These are phyloP conservation scores for Mitragyna speciosa DNA, from an alignment of 257 asterid genomes.

Conservation along the genomic window DNA sequence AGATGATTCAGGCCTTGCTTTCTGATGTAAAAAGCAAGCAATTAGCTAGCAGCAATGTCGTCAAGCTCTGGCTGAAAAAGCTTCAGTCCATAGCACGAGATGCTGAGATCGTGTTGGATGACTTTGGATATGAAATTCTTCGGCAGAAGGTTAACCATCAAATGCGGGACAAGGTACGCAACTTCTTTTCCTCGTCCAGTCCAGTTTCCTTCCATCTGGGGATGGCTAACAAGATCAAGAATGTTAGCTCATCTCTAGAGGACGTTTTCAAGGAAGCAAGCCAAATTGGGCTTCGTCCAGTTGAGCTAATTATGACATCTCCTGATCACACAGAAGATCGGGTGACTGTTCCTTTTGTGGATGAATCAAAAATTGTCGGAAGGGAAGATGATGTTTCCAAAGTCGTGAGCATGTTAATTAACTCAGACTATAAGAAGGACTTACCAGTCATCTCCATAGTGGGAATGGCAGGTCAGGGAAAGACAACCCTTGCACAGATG, in stretches of 20 bases:
- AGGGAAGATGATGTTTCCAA: neutral
- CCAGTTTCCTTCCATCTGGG: neutral
- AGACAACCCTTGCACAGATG: conserved; percentile 26
- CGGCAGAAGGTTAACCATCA: neutral
- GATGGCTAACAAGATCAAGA: neutral
- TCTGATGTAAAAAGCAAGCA: conserved; percentile 14
- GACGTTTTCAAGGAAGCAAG: neutral
- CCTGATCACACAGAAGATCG: neutral
- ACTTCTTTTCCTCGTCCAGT: neutral
- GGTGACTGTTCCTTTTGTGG: neutral
- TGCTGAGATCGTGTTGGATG: conserved; percentile 21
- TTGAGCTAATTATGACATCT: neutral
- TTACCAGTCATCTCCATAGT: conserved; percentile 20
- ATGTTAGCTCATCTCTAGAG: neutral
- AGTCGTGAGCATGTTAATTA: too few relatives aligned
- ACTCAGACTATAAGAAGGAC: neutral
- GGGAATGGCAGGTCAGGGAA: conserved; percentile 33
- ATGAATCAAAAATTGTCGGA: neutral
- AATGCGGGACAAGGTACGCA: conserved; percentile 11
- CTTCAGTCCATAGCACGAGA: conserved; percentile 17
- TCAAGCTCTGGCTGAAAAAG: conserved; percentile 22
- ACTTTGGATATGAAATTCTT: conserved; percentile 12
- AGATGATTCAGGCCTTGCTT: neutral
- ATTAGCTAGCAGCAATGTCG: neutral
- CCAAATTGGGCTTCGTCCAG: neutral